A percentile compares a stretch with the other conserved stretches of the same genome.
Conservation (phyloP, 139 green algal genomes). For the Auxenochlorella pyrenoidosa region DNA sequence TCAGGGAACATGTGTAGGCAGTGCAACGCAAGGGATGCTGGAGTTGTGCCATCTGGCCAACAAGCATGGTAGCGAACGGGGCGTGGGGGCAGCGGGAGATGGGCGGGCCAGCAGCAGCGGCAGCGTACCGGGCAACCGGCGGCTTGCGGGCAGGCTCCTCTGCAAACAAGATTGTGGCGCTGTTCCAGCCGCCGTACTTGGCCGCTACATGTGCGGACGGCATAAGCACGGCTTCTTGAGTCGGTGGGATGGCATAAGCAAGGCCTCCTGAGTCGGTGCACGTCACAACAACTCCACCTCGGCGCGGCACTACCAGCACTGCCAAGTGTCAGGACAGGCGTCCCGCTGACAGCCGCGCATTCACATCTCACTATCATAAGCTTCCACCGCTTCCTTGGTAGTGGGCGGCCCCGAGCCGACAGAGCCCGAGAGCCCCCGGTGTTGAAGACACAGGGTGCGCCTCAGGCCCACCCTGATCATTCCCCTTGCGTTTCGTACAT, state of each 20-base stretch:
- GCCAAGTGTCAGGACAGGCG: not conserved
- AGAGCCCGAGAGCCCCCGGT: not conserved
- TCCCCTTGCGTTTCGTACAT: not conserved
- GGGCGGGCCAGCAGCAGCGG: not conserved
- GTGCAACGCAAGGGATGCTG: no score
- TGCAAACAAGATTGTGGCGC: conserved; percentile 35
- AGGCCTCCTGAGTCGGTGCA: no score
- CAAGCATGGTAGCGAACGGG: no score
- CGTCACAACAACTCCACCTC: not conserved
- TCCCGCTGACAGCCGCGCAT: no score
- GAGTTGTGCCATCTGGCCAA: no score
- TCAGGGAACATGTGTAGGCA: no score
- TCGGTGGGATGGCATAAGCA: no score
- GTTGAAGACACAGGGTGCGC: not conserved
- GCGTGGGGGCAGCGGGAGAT: no score
- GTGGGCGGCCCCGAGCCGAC: no score
- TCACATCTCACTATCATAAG: conserved; percentile 3
- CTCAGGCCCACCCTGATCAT: not conserved
- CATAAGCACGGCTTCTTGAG: no score
- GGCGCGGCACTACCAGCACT: not conserved
- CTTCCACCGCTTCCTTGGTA: not conserved
- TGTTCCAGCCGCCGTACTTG: conserved; percentile 43
- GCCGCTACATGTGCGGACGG: conserved; percentile 5
- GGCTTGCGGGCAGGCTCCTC: not conserved
- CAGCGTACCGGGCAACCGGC: not conserved